Percentiles rank a stretch among this genome's conserved stretches.
phyloP scores from a whole-genome alignment of 2,329 filamentous ascomycete genomes.

The Botryosphaeria dothidea region DNA sequence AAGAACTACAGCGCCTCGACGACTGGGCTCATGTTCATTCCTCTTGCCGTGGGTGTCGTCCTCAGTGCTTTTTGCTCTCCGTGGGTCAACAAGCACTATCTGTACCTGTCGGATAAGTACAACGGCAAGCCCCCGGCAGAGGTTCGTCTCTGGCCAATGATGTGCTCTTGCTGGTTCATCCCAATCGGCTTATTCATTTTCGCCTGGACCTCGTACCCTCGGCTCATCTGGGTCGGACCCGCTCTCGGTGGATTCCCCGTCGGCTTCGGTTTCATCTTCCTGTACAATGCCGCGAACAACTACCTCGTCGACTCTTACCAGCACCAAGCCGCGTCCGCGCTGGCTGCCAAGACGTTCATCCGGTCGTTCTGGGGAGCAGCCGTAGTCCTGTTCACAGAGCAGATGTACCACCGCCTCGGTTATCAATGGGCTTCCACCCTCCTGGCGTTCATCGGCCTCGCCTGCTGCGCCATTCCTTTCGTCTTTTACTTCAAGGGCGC shows the following conservation, averaged over 20 bases:
- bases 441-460: constrained; percentile 71
- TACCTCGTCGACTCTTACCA: constrained; percentile 65
- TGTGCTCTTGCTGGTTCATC: constrained; percentile 58
- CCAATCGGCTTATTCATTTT: constrained; percentile 68
- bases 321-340: constrained; percentile 75
- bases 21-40: constrained; percentile 86
- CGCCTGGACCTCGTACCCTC: constrained; percentile 67
- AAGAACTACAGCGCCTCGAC: constrained; percentile 75
- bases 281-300: constrained; percentile 68
- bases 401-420: constrained; percentile 68
- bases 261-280: constrained; percentile 80
- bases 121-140: constrained; percentile 76
- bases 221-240: constrained; percentile 70
- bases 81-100: constrained; percentile 78
- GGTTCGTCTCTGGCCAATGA: constrained; percentile 75
- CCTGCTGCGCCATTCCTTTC: constrained; percentile 80
- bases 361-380: constrained; percentile 78
- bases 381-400: constrained; percentile 75
- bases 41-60: constrained; percentile 74
- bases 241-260: constrained; percentile 65
- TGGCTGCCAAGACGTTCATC: constrained; percentile 80
- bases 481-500: constrained; percentile 79
- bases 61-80: constrained; percentile 67
- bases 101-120: constrained; percentile 62
- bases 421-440: constrained; percentile 76